These are phyloP conservation scores for Euptelea pleiosperma DNA, from an alignment of 164 flowering plant genomes.

Conservation along the genomic window DNA sequence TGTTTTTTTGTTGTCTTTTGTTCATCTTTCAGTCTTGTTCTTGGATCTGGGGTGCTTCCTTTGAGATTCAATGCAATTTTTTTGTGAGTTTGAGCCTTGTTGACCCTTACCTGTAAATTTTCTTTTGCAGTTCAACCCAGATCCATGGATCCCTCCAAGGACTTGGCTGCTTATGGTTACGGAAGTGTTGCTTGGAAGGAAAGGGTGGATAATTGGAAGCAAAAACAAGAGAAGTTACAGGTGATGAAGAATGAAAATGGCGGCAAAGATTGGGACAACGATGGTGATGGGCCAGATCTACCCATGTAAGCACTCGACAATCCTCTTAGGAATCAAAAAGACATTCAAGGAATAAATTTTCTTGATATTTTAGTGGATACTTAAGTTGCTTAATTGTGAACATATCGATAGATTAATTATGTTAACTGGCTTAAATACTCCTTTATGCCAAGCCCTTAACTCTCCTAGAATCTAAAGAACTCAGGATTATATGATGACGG, in stretches of 20 bases:
- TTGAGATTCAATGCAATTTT: background rate
- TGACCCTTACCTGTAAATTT: background rate
- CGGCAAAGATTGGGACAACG: slow-evolving; percentile 44
- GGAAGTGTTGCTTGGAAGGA: slow-evolving; percentile 79
- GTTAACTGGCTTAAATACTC: background rate
- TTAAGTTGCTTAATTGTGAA: background rate
- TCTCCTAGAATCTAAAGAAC: background rate
- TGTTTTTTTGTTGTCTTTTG: background rate
- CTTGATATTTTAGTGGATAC: background rate
- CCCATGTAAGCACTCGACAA: slow-evolving; percentile 42
- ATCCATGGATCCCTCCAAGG: slow-evolving; percentile 72
- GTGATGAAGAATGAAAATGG: slow-evolving; percentile 44
- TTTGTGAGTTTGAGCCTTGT: background rate
- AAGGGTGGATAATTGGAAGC: slow-evolving; percentile 60
- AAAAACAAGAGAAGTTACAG: slow-evolving; percentile 52
- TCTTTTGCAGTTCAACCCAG: slow-evolving; percentile 51
- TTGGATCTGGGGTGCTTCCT: background rate
- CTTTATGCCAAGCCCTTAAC: too few species aligned
- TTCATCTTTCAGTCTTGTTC: background rate
- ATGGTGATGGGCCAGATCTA: slow-evolving; percentile 51
- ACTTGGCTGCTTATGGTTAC: slow-evolving; percentile 69
- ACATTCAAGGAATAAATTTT: background rate
- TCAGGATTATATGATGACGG: background rate
- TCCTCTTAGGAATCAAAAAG: background rate
- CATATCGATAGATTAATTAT: too few species aligned